Conservation (phyloP, 352 stramenopile species). For the Globisporangium cederbergense region DNA sequence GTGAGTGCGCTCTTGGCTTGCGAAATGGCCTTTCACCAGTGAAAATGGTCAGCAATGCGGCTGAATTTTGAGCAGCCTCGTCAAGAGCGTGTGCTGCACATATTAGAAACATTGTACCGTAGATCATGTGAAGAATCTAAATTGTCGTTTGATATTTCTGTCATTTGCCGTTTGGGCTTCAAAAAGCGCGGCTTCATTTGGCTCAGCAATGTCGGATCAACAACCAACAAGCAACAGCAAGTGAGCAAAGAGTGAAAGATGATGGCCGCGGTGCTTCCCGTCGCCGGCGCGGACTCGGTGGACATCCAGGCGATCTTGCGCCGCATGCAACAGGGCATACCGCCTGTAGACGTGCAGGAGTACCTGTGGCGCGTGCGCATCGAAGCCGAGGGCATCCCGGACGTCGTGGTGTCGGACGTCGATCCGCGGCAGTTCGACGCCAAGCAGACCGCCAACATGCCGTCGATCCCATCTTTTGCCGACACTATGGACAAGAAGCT, state of each 20-base stretch:
- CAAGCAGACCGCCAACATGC: constrained; percentile 74
- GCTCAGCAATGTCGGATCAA: too few species aligned
- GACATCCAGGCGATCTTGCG: constrained; percentile 55
- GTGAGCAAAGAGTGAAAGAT: constrained; percentile 31
- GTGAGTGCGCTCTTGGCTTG: not conserved
- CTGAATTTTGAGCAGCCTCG: not conserved
- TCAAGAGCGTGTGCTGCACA: not conserved
- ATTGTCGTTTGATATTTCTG: not conserved
- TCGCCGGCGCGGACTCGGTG: constrained; percentile 47
- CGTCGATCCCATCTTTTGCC: constrained; percentile 47
- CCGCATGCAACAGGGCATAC: constrained; percentile 61
- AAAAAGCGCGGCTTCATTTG: constrained; percentile 1
- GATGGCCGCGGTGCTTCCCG: constrained; percentile 67
- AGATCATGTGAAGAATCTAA: not conserved
- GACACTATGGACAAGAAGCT: constrained; percentile 20
- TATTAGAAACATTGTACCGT: not conserved
- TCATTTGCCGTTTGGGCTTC: not conserved
- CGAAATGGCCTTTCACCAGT: constrained; percentile 13
- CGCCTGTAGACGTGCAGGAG: constrained; percentile 74
- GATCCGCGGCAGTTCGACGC: constrained; percentile 60
- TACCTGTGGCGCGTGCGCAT: constrained; percentile 83
- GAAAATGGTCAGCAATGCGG: not conserved
- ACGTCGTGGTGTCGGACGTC: constrained; percentile 71
- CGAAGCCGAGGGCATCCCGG: constrained; percentile 72
- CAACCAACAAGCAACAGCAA: not conserved